These are phyloP conservation scores for Rhizopus arrhizus DNA, from an alignment of 371 early-diverging fungal species.

Conservation along the genomic window DNA sequence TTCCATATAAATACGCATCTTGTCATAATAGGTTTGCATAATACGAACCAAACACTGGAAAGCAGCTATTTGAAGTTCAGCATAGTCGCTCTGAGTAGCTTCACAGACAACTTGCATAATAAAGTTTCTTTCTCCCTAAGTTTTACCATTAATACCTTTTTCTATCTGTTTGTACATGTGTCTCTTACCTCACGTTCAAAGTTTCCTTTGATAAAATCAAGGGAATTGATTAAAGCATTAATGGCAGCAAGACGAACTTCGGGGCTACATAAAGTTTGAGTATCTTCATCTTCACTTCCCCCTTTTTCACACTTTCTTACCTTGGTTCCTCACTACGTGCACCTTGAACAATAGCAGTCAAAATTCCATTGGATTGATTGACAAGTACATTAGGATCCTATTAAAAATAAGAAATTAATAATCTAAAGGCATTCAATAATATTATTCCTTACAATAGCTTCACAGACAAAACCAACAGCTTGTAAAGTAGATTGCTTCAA, in stretches of 20 bases:
- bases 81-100: slow-evolving; percentile 81
- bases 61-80: slow-evolving; percentile 78
- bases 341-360: slow-evolving; percentile 92
- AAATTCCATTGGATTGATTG: slow-evolving; percentile 80
- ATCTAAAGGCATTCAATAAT: not conserved
- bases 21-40: slow-evolving; percentile 92
- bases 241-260: slow-evolving; percentile 88
- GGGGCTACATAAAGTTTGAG: slow-evolving; percentile 45
- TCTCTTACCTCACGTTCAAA: slow-evolving; percentile 76
- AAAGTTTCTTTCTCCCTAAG: slow-evolving; percentile 86
- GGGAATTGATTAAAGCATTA: slow-evolving; percentile 87
- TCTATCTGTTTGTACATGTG: not conserved
- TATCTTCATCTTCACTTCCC: not conserved
- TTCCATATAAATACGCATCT: slow-evolving; percentile 94
- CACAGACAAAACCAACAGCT: slow-evolving; percentile 91
- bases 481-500: slow-evolving; percentile 79
- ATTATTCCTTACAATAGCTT: slow-evolving; percentile 67
- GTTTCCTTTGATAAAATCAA: slow-evolving; percentile 90
- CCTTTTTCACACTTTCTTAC: not conserved
- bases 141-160: not conserved
- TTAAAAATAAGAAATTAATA: not conserved
- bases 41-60: slow-evolving; percentile 96
- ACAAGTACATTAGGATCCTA: slow-evolving; percentile 79
- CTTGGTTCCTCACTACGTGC: slow-evolving; percentile 87
- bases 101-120: slow-evolving; percentile 98